phyloP scores from a whole-genome alignment of 2,329 filamentous ascomycete species.

The Trichoderma endophyticum region DNA sequence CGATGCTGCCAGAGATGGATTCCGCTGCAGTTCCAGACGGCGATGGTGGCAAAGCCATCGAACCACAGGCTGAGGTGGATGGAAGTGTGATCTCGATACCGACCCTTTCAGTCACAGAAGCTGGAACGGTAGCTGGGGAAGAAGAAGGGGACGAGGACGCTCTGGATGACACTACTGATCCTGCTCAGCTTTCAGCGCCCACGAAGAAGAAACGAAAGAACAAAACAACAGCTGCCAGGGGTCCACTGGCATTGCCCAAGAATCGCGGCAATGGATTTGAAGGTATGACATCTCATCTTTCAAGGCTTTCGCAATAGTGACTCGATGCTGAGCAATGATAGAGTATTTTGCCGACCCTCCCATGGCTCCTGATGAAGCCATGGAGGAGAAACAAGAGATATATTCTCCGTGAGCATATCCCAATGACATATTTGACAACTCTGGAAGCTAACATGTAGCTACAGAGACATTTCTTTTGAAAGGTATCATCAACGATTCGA shows the following conservation, averaged over 20 bases:
- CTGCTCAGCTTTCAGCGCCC: neutral
- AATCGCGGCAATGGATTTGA: conserved; percentile 66
- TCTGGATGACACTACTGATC: neutral
- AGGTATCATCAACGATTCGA: conserved; percentile 43
- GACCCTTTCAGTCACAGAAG: too few species aligned
- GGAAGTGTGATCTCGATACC: neutral
- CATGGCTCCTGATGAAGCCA: conserved; percentile 65
- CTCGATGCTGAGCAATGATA: conserved; percentile 25
- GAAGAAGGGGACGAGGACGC: neutral
- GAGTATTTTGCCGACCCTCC: conserved; percentile 79
- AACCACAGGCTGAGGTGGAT: neutral
- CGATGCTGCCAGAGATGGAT: neutral
- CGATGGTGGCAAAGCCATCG: neutral
- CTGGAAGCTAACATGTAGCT: conserved; percentile 21
- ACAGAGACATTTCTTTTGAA: conserved; percentile 50
- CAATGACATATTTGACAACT: too few species aligned
- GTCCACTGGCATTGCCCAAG: conserved; percentile 42
- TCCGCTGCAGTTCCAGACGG: neutral
- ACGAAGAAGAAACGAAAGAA: conserved; percentile 24
- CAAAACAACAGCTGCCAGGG: conserved; percentile 29
- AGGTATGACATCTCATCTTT: conserved; percentile 37
- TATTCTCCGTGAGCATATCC: conserved; percentile 58
- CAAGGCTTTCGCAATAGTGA: neutral
- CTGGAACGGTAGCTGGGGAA: neutral
- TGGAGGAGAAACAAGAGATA: conserved; percentile 59